Conservation (phyloP, 2,329 filamentous ascomycete genomes). For the Aspergillus awamori region DNA sequence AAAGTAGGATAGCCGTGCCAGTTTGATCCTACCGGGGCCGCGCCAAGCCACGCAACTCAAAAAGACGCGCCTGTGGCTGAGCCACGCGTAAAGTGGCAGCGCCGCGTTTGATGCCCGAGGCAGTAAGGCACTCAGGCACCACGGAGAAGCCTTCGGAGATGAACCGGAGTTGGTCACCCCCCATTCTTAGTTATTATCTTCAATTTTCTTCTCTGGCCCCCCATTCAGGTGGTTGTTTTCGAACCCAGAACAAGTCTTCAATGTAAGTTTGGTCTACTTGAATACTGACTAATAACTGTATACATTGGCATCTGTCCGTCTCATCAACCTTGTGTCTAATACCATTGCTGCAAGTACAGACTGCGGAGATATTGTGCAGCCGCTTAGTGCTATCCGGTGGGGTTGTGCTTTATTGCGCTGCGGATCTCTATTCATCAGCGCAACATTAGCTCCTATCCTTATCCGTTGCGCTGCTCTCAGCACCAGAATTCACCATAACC, state of each 20-base stretch:
- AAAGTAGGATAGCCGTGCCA: slow-evolving; percentile 8
- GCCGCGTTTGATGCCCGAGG: slow-evolving; percentile 31
- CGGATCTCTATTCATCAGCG: slow-evolving; percentile 1
- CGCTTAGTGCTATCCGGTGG: slow-evolving; percentile 23
- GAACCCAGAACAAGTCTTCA: too few relatives aligned
- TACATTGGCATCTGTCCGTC: too few relatives aligned
- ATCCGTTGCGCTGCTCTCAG: neutral
- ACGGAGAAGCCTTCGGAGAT: neutral
- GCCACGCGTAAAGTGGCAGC: slow-evolving; percentile 41
- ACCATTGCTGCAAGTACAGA: neutral
- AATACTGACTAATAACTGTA: too few relatives aligned
- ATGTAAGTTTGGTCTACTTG: too few relatives aligned
- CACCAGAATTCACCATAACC: neutral
- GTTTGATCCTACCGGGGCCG: slow-evolving; percentile 16
- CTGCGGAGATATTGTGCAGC: slow-evolving; percentile 15
- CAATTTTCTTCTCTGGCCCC: too few relatives aligned
- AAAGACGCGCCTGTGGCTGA: slow-evolving; percentile 30
- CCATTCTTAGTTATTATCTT: neutral
- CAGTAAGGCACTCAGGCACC: slow-evolving; percentile 12
- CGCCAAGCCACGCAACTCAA: slow-evolving; percentile 25
- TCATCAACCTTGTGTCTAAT: neutral
- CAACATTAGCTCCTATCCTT: neutral
- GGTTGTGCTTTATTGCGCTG: slow-evolving; percentile 15
- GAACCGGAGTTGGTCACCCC: neutral
- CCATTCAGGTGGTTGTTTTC: too few relatives aligned